Evolutionary conservation across 1,284 basidiomycete genomes (phyloP).

Genomic region (Heterobasidion parviporum): DNA sequence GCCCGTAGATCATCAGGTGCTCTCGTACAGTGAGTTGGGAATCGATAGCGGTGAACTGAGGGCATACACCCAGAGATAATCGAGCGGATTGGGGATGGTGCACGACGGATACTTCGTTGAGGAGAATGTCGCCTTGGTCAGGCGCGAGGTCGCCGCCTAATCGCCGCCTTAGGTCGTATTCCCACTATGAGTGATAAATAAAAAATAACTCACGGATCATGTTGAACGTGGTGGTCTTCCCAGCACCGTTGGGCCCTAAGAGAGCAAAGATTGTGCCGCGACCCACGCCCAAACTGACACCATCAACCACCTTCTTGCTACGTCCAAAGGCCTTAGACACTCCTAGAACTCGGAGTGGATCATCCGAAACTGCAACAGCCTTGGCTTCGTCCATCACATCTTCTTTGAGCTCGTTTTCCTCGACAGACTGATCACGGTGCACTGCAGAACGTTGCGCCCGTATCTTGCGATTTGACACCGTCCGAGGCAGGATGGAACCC

Average conservation of each 20-base stretch:
- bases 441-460: background rate
- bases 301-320: conserved; percentile 55
- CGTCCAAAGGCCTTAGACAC: conserved; percentile 56
- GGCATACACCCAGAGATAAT: conserved; percentile 68
- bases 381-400: conserved; percentile 52
- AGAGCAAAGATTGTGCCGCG: conserved; percentile 62
- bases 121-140: conserved; percentile 57
- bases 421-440: background rate
- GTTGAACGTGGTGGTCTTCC: conserved; percentile 75
- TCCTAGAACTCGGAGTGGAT: conserved; percentile 56
- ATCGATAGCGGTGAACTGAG: conserved; percentile 80
- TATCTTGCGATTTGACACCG: background rate
- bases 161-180: background rate
- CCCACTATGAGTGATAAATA: background rate
- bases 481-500: conserved; percentile 36
- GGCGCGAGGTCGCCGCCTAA: conserved; percentile 57
- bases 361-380: conserved; percentile 37
- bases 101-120: conserved; percentile 57
- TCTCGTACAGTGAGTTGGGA: conserved; percentile 69
- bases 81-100: conserved; percentile 52
- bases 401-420: background rate
- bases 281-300: conserved; percentile 64
- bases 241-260: conserved; percentile 72
- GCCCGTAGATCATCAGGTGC: conserved; percentile 61
- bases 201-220: conserved; percentile 49